Base-by-base conservation (phyloP, 441 rosid species). In the Pelargonium myrrhifolium region DNA sequence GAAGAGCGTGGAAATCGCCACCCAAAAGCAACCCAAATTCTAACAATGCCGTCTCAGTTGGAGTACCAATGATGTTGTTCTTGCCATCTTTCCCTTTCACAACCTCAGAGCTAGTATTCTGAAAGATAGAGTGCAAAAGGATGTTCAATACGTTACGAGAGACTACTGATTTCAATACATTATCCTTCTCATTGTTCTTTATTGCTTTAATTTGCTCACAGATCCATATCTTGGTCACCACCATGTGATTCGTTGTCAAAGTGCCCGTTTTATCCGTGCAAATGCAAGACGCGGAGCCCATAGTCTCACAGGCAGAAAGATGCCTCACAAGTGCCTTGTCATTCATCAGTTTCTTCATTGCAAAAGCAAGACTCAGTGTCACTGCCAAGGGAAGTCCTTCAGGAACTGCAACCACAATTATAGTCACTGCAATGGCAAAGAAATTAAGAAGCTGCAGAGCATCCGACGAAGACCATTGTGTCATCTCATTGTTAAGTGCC, bases 11-110 rank as follows among this genome's bases (percentile, higher is more conserved):
- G 66, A 73, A 80, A 69, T 84, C 85, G 60, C 89, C 86, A 3
- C 90, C 89, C 17, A 88, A 22, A 42, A 71, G 74, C 78, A 87
- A 65, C 24, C 93, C 90, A n/a, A 86, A 82, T 72, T 88, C 93
- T 51, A 88, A 55, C 58, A 86, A 68, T 14, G 93, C 89, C 0
- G 78, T 82, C 74, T 88, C 93, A 39, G 93, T 88, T 11, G 93
- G 93, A 8, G 87, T 76, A 37, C 93, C 93, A 28, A 88, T 51
- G 55, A 84, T 73, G 67, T 66, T 74, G 4, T 75, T 76, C 75
- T 78, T 86, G 22, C 89, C 89, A 7, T 84, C 79, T 65, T 81
- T 84, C 31, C 83, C 86, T 65, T 73, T 83, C 31, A 77, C 82
- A 12, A 80, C 86, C 71, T 88, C 93, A 12, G 89, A 78, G 1